phyloP scores from a whole-genome alignment of 2,329 filamentous ascomycete species.

The Pseudogymnoascus sp. region DNA sequence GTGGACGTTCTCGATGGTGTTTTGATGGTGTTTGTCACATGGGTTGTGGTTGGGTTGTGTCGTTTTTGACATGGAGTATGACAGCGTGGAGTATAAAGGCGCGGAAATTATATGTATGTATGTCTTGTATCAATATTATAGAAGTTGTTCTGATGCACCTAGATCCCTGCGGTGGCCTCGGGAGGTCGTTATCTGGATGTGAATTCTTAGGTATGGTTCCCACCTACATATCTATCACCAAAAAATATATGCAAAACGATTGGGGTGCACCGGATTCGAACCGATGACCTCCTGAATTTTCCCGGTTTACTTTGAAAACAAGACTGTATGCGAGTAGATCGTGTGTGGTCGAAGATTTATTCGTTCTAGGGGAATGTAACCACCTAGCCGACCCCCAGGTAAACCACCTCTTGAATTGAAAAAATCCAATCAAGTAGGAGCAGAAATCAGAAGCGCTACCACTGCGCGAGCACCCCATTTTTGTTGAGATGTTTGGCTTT shows the following conservation, averaged over 20 bases:
- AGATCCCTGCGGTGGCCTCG: not conserved
- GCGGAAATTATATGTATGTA: not conserved
- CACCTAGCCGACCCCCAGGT: not conserved
- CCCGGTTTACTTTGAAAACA: not conserved
- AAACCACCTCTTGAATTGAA: not conserved
- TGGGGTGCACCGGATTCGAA: not conserved
- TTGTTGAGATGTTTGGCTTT: not conserved
- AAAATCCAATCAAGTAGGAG: not conserved
- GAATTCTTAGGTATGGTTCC: not conserved
- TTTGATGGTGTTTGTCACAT: slow-evolving; percentile 3
- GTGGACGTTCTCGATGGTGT: not conserved
- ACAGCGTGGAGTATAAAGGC: not conserved
- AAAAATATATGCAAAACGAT: slow-evolving; percentile 4
- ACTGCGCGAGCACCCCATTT: not conserved
- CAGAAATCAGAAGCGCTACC: not conserved
- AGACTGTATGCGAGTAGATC: not conserved
- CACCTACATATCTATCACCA: not conserved
- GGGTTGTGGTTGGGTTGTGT: not conserved
- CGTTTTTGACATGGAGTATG: not conserved
- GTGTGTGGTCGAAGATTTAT: not conserved
- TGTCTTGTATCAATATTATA: not conserved
- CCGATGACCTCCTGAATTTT: not conserved
- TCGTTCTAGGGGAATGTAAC: not conserved
- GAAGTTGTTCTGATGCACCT: not conserved
- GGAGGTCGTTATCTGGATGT: not conserved